Base-by-base conservation (phyloP, 805 yeast genomes). In the Ogataea polymorpha region DNA sequence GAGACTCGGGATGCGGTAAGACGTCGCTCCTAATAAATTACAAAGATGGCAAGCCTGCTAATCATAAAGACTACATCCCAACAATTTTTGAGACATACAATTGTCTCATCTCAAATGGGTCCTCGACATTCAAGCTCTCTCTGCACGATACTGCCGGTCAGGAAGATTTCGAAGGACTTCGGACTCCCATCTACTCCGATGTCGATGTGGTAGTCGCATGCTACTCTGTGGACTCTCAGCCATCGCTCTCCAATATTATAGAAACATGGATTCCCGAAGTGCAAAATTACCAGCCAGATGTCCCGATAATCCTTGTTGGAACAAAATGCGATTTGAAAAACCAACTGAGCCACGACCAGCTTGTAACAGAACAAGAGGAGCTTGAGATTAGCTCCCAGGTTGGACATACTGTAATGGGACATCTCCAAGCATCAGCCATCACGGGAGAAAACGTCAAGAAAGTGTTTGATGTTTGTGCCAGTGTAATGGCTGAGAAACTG, bases 1-100 rank as follows among this genome's bases (percentile, higher is more conserved):
- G 96, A 6, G 96, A 87, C 61, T 89, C 91, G 53, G 90, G 87
- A 13, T 82, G 93, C 58, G 96, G 96, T n/a, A 87, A 87, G 60
- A 88, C 96, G 0, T 83, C 90, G 53, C 61, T 87, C 51, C 40
- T 56, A 23, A 48, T 50, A 24, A 63, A 86, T 14, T 88, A 82
- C 58, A 74, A 86, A 4, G 79, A 80, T 53, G 82, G 84, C 16
- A 85, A 84, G 57, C 93, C 95, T 1, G 75, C 74, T 32, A 70
- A 72, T 7, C 84, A 88, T 56, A 84, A 85, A 6, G 53, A 49
- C 41, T 49, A 49, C 29, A 39, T 49, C 6, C 96, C 96, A 1
- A 86, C 93, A 0, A 81, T 87, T 21, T 86, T 87, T 64, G 95
- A 86, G 50, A 86, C 84, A 61, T 84, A 84, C 58, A 45, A 44